These are phyloP conservation scores for Babesia microti DNA, from an alignment of 169 alveolate species.

Conservation along the genomic window DNA sequence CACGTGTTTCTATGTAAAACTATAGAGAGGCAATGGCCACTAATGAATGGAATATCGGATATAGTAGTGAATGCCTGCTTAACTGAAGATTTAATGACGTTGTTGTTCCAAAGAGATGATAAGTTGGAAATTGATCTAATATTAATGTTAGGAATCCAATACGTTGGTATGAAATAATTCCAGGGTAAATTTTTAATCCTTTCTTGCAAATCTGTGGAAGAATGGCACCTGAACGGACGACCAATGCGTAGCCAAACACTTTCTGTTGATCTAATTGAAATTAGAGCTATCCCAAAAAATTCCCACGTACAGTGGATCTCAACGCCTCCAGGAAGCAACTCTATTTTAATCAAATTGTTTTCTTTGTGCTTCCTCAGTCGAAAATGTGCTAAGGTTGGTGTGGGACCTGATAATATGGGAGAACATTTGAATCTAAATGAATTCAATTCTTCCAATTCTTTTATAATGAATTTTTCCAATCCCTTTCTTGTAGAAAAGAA, in stretches of 20 bases:
- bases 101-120: slow-evolving; percentile 38
- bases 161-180: slow-evolving; percentile 10
- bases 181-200: slow-evolving; percentile 30
- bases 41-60: neutral
- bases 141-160: slow-evolving; percentile 3
- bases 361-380: slow-evolving; percentile 39
- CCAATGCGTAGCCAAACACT: slow-evolving; percentile 48
- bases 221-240: slow-evolving; percentile 42
- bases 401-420: slow-evolving; percentile 30
- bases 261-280: slow-evolving; percentile 19
- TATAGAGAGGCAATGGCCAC: slow-evolving; percentile 26
- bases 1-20: slow-evolving; percentile 44
- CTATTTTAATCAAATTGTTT: no score
- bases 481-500: no score
- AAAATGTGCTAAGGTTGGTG: slow-evolving; percentile 38
- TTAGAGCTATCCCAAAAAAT: slow-evolving; percentile 17
- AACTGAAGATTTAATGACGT: slow-evolving; percentile 12
- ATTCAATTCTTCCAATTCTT: no score
- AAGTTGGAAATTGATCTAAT: slow-evolving; percentile 24
- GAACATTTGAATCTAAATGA: no score
- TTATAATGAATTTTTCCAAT: no score
- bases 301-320: slow-evolving; percentile 41
- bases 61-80: slow-evolving; percentile 6
- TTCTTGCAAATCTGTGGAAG: slow-evolving; percentile 7
- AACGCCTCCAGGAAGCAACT: slow-evolving; percentile 34